Evolutionary conservation across 2,329 filamentous ascomycete species (phyloP), one percentile per base, ranked within the genome.

Genomic region (Raffaelea albimanens): DNA sequence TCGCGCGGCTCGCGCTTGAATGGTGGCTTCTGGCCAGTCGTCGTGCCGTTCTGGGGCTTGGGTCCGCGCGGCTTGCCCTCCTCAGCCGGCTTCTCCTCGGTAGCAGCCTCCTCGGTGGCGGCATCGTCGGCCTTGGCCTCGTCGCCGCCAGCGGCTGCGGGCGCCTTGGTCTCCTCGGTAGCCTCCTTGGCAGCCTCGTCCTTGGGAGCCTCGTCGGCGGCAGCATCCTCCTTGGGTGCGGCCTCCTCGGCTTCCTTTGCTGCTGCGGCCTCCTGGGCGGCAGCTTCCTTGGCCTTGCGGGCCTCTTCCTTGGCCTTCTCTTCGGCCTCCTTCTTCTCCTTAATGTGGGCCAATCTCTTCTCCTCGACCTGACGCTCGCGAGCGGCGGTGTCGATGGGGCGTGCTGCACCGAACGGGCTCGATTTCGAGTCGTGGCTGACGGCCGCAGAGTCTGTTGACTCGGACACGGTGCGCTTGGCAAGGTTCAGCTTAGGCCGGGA

Each of bases 371-470:
- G 83, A 58, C 83, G 84, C 70, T 97, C 91, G 55, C 87, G 83
- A 14, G 89, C 78, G 41, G 87, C 86, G 42, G 91, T 97, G 67
- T 98, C 90, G 58, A 97, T 95, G 47, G 93, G 93, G 53, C 85
- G 83, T 48, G 93, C 93, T 52, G 86, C 90, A 59, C 93, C 93
- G 63, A 98, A 98, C 38, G 89, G 89, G 65, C 85, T 97, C 22
- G 89, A 78, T 72, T 96, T 97, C 39, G 86, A 72, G 59, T 93
- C 85, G 18, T 70, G 58, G n/a, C 66, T 59, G 2, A 45, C 43
- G 10, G 71, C 64, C 11, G 80, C 55, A 10, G 67, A 59, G 52
- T 78, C 76, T 4, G 71, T 61, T 3, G 71, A 75, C 58, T 95
- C 90, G 1, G 90, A 83, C 13, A 96, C 87, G 4, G 90, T 96